Evolutionary conservation across 2,329 filamentous ascomycete species (phyloP), one percentile per base, ranked within the genome.

Genomic region (Fusarium euwallaceae): DNA sequence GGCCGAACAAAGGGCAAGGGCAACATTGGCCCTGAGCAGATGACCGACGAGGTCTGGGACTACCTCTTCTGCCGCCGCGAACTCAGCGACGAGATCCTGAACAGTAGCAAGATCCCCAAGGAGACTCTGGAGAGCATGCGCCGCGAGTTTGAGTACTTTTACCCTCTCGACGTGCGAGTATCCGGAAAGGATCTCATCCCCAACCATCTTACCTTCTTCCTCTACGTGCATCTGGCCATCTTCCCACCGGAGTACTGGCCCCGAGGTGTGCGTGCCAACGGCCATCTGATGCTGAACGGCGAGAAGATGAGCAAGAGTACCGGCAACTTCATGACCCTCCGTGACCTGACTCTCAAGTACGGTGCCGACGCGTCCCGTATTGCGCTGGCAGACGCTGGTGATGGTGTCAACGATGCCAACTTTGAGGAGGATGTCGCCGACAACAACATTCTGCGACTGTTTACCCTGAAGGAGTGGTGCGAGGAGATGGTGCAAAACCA

Each of bases 271-370:
- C 93, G 97, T 75, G 92, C 94, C 72, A 99, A 99, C 81, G 97
- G 97, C 2, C 96, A 98, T 85, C 86, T 98, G 79, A 91, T 97
- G 83, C 88, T 99, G 74, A 99, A 99, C 82, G 96, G 96, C 60
- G 94, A 98, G 82, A 99, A 99, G 90, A 99, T 99, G 97, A 93
- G 92, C 82, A 99, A 99, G 87, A 96, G 93, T 64, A 98, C 95
- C 0, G 97, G 97, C 72, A 99, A 98, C 86, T 99, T 99, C 87
- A 88, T 99, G 82, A 98, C 97, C 12, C 88, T 98, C 62, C 90
- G 92, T 64, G 94, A 98, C 72, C 90, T 95, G 34, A 93, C 96
- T 16, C 89, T 92, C 78, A 99, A 99, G 83, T 99, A 97, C 79
- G 97, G 97, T 80, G 96, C 97, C 10, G 97, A 98, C 82, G 97